Evolutionary conservation across 495 filamentous ascomycete species (phyloP).

Genomic region (Daldinia childiae): DNA sequence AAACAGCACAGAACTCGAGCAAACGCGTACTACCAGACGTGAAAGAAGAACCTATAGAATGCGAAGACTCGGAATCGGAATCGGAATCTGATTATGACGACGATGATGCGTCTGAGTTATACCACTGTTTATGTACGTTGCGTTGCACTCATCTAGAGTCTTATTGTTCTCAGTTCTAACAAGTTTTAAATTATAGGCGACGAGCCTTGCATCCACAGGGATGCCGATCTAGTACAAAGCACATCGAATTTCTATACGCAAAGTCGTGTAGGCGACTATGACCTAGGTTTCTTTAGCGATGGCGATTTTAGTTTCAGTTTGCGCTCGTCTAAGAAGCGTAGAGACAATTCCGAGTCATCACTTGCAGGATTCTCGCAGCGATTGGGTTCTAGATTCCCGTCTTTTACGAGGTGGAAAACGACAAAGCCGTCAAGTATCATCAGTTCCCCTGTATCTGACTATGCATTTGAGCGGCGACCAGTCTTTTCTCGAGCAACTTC

Average conservation of each 20-base stretch:
- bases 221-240: slow-evolving; percentile 52
- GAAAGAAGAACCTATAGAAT: slow-evolving; percentile 63
- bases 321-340: slow-evolving; percentile 61
- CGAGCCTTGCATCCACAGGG: slow-evolving; percentile 54
- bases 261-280: slow-evolving; percentile 61
- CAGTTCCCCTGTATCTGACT: slow-evolving; percentile 59
- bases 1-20: slow-evolving; percentile 49
- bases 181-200: slow-evolving; percentile 47
- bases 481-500: slow-evolving; percentile 62
- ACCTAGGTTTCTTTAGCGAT: slow-evolving; percentile 68
- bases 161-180: neutral
- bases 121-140: slow-evolving; percentile 64
- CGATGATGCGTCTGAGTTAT: slow-evolving; percentile 52
- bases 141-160: slow-evolving; percentile 31
- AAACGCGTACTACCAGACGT: slow-evolving; percentile 64
- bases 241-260: slow-evolving; percentile 48
- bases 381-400: slow-evolving; percentile 76
- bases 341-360: slow-evolving; percentile 71
- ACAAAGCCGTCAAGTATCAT: slow-evolving; percentile 60
- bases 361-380: slow-evolving; percentile 71
- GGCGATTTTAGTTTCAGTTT: slow-evolving; percentile 63
- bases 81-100: slow-evolving; percentile 40
- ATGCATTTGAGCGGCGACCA: slow-evolving; percentile 53
- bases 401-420: slow-evolving; percentile 72
- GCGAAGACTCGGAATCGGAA: slow-evolving; percentile 67